phyloP scores from a whole-genome alignment of 139 green algal species.

The Chlamydomonas incerta region DNA sequence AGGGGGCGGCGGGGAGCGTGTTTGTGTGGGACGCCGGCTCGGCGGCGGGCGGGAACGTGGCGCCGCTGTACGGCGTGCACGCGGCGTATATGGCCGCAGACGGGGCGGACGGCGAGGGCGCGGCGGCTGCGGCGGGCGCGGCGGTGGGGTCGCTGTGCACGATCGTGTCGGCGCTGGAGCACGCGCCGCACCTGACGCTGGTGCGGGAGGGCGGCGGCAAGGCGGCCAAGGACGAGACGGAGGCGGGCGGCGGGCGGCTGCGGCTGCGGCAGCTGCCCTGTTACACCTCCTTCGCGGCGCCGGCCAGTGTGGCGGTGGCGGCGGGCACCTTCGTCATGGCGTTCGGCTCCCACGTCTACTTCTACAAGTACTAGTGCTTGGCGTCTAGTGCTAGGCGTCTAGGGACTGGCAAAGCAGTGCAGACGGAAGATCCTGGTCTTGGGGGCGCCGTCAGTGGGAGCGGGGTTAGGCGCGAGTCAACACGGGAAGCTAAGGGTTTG shows the following conservation, averaged over 20 bases:
- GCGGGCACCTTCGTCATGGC: background rate
- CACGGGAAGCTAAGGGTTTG: too few species aligned
- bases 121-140: background rate
- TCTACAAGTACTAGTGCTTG: conserved; percentile 31
- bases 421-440: too few species aligned
- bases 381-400: too few species aligned
- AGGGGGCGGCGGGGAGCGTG: background rate
- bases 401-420: too few species aligned
- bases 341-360: conserved; percentile 18
- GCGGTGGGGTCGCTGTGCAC: background rate
- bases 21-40: conserved; percentile 1
- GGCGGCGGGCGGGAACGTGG: background rate
- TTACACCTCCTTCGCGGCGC: conserved; percentile 27
- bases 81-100: conserved; percentile 30
- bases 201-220: background rate
- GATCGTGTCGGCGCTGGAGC: conserved; percentile 37
- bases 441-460: too few species aligned
- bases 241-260: conserved; percentile 12
- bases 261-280: conserved; percentile 25
- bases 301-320: background rate
- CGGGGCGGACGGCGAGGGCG: background rate
- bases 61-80: conserved; percentile 18
- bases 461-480: too few species aligned
- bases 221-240: background rate
- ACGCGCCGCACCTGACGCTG: conserved; percentile 39